Base-by-base conservation (phyloP, 306 rosid species). In the Purshia tridentata region DNA sequence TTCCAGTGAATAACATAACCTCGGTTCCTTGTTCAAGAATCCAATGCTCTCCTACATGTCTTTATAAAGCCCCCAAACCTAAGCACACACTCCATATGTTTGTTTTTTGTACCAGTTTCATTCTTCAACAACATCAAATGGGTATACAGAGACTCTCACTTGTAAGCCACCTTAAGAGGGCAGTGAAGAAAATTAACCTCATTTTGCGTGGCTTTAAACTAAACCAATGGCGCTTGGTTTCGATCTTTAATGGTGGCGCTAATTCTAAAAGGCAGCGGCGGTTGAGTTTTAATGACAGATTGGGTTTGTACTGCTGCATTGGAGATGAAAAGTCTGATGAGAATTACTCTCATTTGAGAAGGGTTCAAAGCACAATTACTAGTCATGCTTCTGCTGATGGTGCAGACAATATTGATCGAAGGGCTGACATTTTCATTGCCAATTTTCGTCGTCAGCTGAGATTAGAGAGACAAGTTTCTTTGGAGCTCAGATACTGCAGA, bases 381-480 rank as follows among this genome's bases (percentile, higher is more conserved):
- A 29, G 35, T 65, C 50, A n/a, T 9, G 8, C 5, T 2, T 67
- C 1, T 8, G 37, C n/a, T 54, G 39, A 18, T 6, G 76, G 67
- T 42, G 84, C 72, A 56, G 96, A 90, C 72, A 72, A 90, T 74
- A 72, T 91, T 60, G 88, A 91, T 75, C 69, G 16, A 61, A 81
- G 81, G 58, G 91, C 94, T 41, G 90, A 91, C 77, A 63, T 76
- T 56, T 91, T 91, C 63, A 91, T 91, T 59, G 76, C 83, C 5
- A 82, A 85, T 29, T 91, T 91, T 71, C 81, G 82, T 1, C 84
- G 78, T 22, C 85, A 70, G 13, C 84, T 91, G 16, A 56, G 76
- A 52, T 69, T 82, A 35, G 94, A 88, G 67, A 79, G 88, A 48
- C 83, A 83, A 51, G 73, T 78, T 83, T 86, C 87, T 83, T 76